These are phyloP conservation scores for Pseudonitzschia multiseries DNA, from an alignment of 108 stramenopile species.

Conservation along the genomic window DNA sequence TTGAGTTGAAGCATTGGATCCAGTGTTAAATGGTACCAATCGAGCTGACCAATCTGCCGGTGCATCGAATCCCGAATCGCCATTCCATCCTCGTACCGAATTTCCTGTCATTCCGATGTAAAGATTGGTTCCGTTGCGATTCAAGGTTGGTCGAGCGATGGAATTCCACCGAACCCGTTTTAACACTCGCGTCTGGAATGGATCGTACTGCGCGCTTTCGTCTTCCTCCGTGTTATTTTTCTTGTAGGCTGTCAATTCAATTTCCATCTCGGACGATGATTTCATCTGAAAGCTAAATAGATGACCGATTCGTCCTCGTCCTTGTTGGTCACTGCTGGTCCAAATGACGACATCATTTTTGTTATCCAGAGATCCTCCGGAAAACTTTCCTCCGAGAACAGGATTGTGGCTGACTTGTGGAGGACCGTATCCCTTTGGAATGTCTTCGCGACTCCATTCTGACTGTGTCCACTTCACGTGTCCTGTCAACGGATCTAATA, in stretches of 20 bases:
- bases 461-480: slow-evolving; percentile 25
- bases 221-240: neutral
- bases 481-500: slow-evolving; percentile 22
- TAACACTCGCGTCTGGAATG: slow-evolving; percentile 13
- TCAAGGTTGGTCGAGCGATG: slow-evolving; percentile 21
- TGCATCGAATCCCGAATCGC: slow-evolving; percentile 10
- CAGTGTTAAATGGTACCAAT: neutral
- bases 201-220: neutral
- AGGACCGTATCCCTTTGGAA: slow-evolving; percentile 26
- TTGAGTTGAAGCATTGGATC: neutral
- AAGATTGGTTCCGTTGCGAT: slow-evolving; percentile 20
- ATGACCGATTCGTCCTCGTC: slow-evolving; percentile 14
- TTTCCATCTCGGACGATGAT: slow-evolving; percentile 1
- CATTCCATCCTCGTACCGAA: slow-evolving; percentile 32
- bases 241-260: neutral
- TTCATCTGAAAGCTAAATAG: slow-evolving; percentile 28
- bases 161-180: slow-evolving; percentile 34
- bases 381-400: slow-evolving; percentile 15
- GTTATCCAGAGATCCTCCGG: slow-evolving; percentile 22
- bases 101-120: slow-evolving; percentile 23
- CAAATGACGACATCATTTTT: slow-evolving; percentile 27
- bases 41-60: slow-evolving; percentile 25
- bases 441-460: slow-evolving; percentile 22
- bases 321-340: slow-evolving; percentile 26
- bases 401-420: slow-evolving; percentile 24